Base-by-base conservation (phyloP, 768 basidiomycete genomes). In the Ephemerocybe angulata region DNA sequence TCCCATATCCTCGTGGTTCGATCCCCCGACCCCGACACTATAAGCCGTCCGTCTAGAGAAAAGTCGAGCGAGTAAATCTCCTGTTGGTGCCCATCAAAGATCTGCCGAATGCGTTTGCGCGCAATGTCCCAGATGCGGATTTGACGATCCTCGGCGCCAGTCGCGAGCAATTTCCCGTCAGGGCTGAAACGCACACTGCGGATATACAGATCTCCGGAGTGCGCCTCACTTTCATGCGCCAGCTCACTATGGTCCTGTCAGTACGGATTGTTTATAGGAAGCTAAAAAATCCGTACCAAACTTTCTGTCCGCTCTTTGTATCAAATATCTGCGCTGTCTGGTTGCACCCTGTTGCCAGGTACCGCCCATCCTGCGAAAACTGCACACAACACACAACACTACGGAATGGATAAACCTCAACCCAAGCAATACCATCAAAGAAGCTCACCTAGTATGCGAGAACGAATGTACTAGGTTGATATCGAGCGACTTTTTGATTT, bases 81-180 rank as follows among this genome's bases (percentile, higher is more conserved):
- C 65, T 93, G 89, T 63, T 85, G 84, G 72, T 97, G 94, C 4
- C 94, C 94, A 59, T 89, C 85, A 62, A 95, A 92, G 10, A 90
- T 75, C 58, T 82, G 86, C 53, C 86, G 82, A 65, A 95, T 90
- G 31, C 82, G 81, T 62, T 87, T 86, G 63, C 84, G 86, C 43
- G 79, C 78, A 61, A 97, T 91, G 63, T 95, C 92, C 94, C 94
- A 97, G 62, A 97, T 91, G 89, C 96, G 77, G 63, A 98, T 93
- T 65, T 88, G 86, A 56, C 88, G 83, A 72, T 98, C 96, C 70
- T 98, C 96, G 0, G 94, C 93, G 8, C 96, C 96, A 3, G 96
- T 98, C 28, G 96, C 96, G 29, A 98, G 82, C 57, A 79, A 86
- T 68, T 90, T 93, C 25, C 95, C 93, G 69, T 98, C 94, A 13